These are phyloP conservation scores for Ogataea methylovora DNA, from an alignment of 805 yeast species.

Conservation along the genomic window DNA sequence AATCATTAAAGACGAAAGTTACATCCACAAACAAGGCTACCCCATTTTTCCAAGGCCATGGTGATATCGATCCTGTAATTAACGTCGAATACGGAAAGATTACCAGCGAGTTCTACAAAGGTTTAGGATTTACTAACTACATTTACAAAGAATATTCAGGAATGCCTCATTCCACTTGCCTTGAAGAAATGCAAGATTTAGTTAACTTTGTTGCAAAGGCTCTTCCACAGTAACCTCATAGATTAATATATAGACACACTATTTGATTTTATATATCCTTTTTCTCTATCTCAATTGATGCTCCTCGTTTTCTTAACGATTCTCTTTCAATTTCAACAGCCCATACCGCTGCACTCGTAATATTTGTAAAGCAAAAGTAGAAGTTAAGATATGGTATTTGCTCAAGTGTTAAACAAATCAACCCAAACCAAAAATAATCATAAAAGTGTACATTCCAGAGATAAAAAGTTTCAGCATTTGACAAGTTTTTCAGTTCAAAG, in stretches of 20 bases:
- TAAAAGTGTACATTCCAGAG: slow-evolving; percentile 27
- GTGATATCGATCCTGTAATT: slow-evolving; percentile 62
- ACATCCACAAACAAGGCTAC: slow-evolving; percentile 39
- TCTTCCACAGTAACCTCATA: too few species aligned
- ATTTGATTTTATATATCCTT: too few species aligned
- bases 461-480: slow-evolving; percentile 30
- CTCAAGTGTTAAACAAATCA: slow-evolving; percentile 43
- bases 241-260: too few species aligned
- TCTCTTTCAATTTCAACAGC: slow-evolving; percentile 34
- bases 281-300: too few species aligned
- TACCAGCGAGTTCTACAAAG: slow-evolving; percentile 34
- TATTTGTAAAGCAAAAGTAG: slow-evolving; percentile 50
- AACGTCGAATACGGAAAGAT: slow-evolving; percentile 26
- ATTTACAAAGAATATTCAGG: slow-evolving; percentile 46
- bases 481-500: slow-evolving; percentile 47
- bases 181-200: slow-evolving; percentile 54
- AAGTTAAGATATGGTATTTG: slow-evolving; percentile 45
- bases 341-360: slow-evolving; percentile 62
- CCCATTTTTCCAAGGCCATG: slow-evolving; percentile 80
- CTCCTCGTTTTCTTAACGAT: too few species aligned
- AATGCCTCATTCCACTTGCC: slow-evolving; percentile 52
- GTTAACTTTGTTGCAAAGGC: slow-evolving; percentile 27
- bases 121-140: slow-evolving; percentile 30
- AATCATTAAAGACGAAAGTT: slow-evolving; percentile 11
- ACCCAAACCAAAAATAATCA: slow-evolving; percentile 43